Percentiles rank a stretch among this genome's conserved stretches.
These are phyloP conservation scores for Moelleriella libera DNA, from an alignment of 2,329 filamentous ascomycete species.

Conservation along the genomic window DNA sequence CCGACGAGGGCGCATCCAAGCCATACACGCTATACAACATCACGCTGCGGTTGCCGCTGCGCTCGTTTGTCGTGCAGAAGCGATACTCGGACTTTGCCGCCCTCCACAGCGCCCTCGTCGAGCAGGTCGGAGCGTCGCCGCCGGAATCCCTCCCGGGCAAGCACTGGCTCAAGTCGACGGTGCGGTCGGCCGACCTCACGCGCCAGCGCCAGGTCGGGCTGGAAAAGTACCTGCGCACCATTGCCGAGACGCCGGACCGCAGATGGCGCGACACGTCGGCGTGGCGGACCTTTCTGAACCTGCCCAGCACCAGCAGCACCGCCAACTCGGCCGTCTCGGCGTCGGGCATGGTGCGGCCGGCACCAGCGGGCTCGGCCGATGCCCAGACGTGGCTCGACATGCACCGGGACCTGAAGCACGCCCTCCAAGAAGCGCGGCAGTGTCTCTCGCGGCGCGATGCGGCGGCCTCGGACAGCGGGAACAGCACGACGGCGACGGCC, in stretches of 20 bases:
- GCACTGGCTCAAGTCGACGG: conserved; percentile 63
- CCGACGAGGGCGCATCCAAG: conserved; percentile 38
- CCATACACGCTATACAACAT: conserved; percentile 69
- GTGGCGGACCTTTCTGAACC: conserved; percentile 61
- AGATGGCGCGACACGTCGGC: conserved; percentile 61
- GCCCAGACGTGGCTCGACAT: conserved; percentile 64
- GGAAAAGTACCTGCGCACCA: conserved; percentile 57
- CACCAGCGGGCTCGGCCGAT: conserved; percentile 31
- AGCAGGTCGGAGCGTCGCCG: conserved; percentile 46
- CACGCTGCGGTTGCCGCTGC: conserved; percentile 60
- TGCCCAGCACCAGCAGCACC: conserved; percentile 41
- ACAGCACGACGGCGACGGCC: conserved; percentile 25
- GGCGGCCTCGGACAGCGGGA: conserved; percentile 22
- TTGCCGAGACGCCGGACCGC: conserved; percentile 59
- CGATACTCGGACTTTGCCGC: conserved; percentile 68
- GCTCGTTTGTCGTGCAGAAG: conserved; percentile 63
- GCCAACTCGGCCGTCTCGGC: conserved; percentile 33
- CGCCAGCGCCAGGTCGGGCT: conserved; percentile 55
- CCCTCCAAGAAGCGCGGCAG: conserved; percentile 49
- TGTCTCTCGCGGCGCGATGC: conserved; percentile 54
- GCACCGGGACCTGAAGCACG: conserved; percentile 57
- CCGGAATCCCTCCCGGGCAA: conserved; percentile 57
- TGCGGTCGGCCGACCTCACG: conserved; percentile 54
- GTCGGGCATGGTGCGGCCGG: conserved; percentile 25
- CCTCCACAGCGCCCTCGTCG: conserved; percentile 49